Percentiles rank a stretch among this genome's conserved stretches.
Evolutionary conservation across 768 basidiomycete species (phyloP).

Genomic region (Mycena filopes): DNA sequence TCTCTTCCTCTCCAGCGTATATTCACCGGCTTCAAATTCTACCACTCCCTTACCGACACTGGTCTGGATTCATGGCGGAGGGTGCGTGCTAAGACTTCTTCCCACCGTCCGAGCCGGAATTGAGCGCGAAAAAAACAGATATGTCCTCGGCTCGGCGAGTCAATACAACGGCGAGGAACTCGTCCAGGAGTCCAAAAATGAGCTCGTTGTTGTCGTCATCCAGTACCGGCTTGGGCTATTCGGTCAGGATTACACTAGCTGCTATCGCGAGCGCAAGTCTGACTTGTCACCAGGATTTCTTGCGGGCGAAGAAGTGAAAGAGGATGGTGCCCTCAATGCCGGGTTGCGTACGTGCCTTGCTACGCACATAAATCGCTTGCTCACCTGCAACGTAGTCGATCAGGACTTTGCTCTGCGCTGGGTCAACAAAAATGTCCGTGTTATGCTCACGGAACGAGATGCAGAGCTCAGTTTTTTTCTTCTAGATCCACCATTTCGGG

Average conservation of each 20-base stretch:
- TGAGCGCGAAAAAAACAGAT: not conserved
- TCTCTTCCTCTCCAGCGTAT: constrained; percentile 17
- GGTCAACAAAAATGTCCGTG: constrained; percentile 42
- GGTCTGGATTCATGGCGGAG: constrained; percentile 37
- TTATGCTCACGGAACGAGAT: not conserved
- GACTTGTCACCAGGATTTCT: constrained; percentile 37
- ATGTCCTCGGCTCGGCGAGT: constrained; percentile 19
- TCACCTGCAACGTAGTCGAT: constrained; percentile 36
- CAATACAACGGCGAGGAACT: constrained; percentile 26
- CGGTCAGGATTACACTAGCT: not conserved
- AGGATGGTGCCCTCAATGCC: constrained; percentile 40
- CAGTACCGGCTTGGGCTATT: constrained; percentile 41
- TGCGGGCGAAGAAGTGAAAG: constrained; percentile 38
- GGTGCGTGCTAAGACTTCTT: not conserved
- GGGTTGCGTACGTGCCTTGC: constrained; percentile 36
- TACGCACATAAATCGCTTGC: not conserved
- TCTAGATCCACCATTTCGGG: not conserved
- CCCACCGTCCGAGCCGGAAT: no score
- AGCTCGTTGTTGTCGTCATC: constrained; percentile 35
- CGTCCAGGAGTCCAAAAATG: constrained; percentile 23
- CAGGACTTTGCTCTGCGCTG: constrained; percentile 44
- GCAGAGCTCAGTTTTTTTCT: no score
- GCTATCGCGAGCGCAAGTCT: not conserved
- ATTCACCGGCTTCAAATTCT: constrained; percentile 16
- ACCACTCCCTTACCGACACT: constrained; percentile 21